phyloP scores from a whole-genome alignment of 371 early-diverging fungal genomes.

The Mucor mucedo region DNA sequence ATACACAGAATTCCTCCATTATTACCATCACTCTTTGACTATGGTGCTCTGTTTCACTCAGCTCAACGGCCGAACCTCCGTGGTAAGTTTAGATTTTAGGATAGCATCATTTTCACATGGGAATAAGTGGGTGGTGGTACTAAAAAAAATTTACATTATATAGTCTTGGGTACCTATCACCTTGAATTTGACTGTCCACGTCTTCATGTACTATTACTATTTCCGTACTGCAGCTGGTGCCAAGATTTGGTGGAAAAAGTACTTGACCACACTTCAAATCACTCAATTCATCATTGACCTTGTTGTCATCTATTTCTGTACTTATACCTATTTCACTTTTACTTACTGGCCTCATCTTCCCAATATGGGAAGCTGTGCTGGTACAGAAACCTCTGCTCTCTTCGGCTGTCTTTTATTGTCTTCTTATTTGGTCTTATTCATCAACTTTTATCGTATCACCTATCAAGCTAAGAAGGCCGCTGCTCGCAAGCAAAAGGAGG shows the following conservation, averaged over 20 bases:
- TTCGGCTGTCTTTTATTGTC: conserved; percentile 82
- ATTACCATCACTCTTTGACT: conserved; percentile 91
- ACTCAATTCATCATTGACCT: conserved; percentile 88
- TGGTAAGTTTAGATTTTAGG: conserved; percentile 53
- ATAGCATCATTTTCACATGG: conserved; percentile 26
- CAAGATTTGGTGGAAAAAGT: conserved; percentile 93
- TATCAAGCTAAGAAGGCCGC: conserved; percentile 67
- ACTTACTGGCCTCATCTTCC: conserved; percentile 76
- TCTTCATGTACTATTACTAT: conserved; percentile 93
- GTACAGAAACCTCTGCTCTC: conserved; percentile 78
- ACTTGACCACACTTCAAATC: conserved; percentile 90
- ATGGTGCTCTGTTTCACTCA: conserved; percentile 88
- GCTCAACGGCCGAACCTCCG: conserved; percentile 79
- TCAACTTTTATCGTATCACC: conserved; percentile 87
- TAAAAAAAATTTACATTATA: conserved; percentile 2
- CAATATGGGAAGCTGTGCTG: conserved; percentile 78
- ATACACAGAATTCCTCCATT: conserved; percentile 80
- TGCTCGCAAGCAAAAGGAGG: conserved; percentile 21
- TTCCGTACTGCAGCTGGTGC: conserved; percentile 84
- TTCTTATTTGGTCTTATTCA: conserved; percentile 85
- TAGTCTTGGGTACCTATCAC: conserved; percentile 80
- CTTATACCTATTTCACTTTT: conserved; percentile 80
- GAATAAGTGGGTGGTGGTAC: conserved; percentile 22
- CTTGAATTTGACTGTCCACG: conserved; percentile 90
- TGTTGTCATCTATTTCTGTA: conserved; percentile 77